Conservation (phyloP, 1,284 basidiomycete species). For the Ustilago trichophora region DNA sequence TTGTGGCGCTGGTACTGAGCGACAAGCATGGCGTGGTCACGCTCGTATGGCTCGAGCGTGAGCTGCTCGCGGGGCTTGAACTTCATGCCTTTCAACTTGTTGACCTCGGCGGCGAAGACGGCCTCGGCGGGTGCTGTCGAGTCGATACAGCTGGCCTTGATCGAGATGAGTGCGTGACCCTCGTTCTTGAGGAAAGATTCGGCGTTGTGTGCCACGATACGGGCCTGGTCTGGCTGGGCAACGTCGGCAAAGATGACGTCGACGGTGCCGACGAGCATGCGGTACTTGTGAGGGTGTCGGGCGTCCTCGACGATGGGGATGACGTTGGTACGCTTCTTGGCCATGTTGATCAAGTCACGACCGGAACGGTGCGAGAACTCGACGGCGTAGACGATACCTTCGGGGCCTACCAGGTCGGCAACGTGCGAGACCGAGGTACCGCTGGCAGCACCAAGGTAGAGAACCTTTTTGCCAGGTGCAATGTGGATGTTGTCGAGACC, state of each 20-base stretch:
- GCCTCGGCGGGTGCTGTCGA: constrained; percentile 88
- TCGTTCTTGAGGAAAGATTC: constrained; percentile 95
- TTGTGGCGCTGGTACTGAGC: constrained; percentile 64
- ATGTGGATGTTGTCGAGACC: constrained; percentile 95
- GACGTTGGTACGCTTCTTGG: constrained; percentile 98
- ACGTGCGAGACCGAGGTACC: constrained; percentile 99
- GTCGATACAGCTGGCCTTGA: constrained; percentile 99
- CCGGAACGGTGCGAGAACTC: constrained; percentile 97
- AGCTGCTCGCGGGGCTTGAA: constrained; percentile 84
- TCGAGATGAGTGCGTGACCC: constrained; percentile 93
- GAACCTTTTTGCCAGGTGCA: constrained; percentile 90
- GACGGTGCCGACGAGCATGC: constrained; percentile 64
- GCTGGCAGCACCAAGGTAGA: constrained; percentile 94
- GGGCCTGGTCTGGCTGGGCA: constrained; percentile 95
- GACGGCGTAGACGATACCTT: constrained; percentile 96
- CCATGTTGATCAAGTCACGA: constrained; percentile 98
- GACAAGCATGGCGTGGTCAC: constrained; percentile 65
- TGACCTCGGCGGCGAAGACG: constrained; percentile 89
- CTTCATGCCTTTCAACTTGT: constrained; percentile 76
- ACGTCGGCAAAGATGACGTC: constrained; percentile 84
- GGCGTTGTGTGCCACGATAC: constrained; percentile 83
- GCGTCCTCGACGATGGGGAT: constrained; percentile 99
- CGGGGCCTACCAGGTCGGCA: constrained; percentile 96
- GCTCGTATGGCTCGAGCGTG: constrained; percentile 71
- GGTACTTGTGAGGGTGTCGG: constrained; percentile 75